Evolutionary conservation across 352 stramenopile species (phyloP).

Genomic region (Lagenidium giganteum): DNA sequence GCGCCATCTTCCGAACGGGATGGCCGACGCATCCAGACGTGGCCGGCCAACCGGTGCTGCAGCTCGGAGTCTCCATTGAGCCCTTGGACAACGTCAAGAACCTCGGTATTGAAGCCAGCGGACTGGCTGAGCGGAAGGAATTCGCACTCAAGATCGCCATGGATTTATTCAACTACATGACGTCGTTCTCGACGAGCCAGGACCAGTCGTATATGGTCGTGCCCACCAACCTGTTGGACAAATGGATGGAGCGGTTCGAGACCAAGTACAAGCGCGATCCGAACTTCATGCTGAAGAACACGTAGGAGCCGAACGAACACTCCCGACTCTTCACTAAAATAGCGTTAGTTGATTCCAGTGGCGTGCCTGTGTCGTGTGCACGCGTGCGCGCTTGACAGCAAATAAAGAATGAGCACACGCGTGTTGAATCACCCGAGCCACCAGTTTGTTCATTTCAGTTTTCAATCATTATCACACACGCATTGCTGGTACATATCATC

Average conservation of each 20-base stretch:
- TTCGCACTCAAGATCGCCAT: conserved; percentile 90
- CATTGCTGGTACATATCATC: no score
- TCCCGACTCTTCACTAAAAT: no score
- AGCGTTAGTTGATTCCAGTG: no score
- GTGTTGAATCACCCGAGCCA: no score
- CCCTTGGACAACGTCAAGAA: conserved; percentile 73
- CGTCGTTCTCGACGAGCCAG: conserved; percentile 78
- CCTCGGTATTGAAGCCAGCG: conserved; percentile 61
- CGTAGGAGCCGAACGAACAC: conserved; percentile 10
- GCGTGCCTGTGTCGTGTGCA: no score
- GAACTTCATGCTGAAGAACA: conserved; percentile 90
- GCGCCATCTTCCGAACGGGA: conserved; percentile 58
- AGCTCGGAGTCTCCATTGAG: conserved; percentile 70
- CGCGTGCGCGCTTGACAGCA: no score
- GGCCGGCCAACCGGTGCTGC: conserved; percentile 42
- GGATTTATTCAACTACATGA: conserved; percentile 92
- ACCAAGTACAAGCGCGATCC: conserved; percentile 81
- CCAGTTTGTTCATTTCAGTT: no score
- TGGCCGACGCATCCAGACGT: conserved; percentile 65
- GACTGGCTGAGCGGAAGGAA: conserved; percentile 57
- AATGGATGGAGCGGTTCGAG: conserved; percentile 90
- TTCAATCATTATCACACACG: no score
- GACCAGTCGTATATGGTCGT: conserved; percentile 82
- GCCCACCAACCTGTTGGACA: conserved; percentile 88
- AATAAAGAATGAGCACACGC: no score